Base-by-base conservation (phyloP, 768 basidiomycete genomes). In the Rickenella mellea region DNA sequence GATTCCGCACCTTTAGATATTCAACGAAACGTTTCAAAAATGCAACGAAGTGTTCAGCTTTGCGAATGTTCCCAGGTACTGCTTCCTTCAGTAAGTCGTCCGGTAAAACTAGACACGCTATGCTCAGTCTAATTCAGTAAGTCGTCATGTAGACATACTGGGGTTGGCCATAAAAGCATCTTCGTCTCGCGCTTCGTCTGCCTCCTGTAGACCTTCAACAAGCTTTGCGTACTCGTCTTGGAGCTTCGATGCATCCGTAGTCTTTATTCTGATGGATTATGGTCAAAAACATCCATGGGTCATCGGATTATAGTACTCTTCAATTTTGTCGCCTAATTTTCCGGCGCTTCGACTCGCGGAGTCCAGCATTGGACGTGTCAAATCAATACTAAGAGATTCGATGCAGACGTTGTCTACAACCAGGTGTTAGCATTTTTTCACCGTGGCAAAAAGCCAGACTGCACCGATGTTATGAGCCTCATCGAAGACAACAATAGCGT, bases 381-480 rank as follows among this genome's bases (percentile, higher is more conserved):
- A 68, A 56, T 99, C 96, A 49, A 99, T 94, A 52, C 92, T 96
- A 28, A 99, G 68, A 0, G 96, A 97, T 56, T 99, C 96, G 55
- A 99, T 94, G 62, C 96, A 99, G 35, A 99, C 96, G 58, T 99
- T 99, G 56, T 99, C 94, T 83, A 48, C 20, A 25, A 19, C 20
- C 26, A 43, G 10, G 31, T 17, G 31, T 54, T 11, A 42, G 45
- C 31, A 27, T 41, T 26, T 30, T 19, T 38, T 25, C 2, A 19
- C 14, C 20, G 27, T 30, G 20, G 17, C 29, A 41, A 26, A 42
- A 28, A 28, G 41, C 39, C 41, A 43, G 14, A 21, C 49, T 71
- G 43, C 51, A 92, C 93, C 93, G 40, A 99, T 99, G 58, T 99
- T 99, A 62, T 99, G 96, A 12, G 96, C 96, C 58, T 99, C 96